These are phyloP conservation scores for Dendrocalamus sinicus DNA, from an alignment of 176 grass and related monocot genomes.

Conservation along the genomic window DNA sequence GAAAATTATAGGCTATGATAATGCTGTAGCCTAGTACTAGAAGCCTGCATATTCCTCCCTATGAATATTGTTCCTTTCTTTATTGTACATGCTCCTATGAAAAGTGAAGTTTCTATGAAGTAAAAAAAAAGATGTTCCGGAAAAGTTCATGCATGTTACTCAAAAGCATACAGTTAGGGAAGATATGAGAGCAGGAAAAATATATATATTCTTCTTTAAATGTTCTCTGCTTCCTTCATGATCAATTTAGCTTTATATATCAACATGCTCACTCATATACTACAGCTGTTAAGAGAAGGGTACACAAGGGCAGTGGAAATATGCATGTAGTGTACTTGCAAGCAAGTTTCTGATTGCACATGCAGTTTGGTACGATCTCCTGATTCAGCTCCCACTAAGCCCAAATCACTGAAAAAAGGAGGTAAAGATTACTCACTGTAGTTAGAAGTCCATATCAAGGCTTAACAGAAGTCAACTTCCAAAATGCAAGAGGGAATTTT, in stretches of 20 bases:
- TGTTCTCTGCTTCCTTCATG: not conserved
- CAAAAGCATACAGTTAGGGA: slow-evolving; percentile 30
- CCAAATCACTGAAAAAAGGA: slow-evolving; percentile 39
- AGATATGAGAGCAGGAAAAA: not conserved
- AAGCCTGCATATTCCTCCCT: slow-evolving; percentile 48
- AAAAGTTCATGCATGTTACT: slow-evolving; percentile 41
- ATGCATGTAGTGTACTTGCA: slow-evolving; percentile 17
- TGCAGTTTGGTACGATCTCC: slow-evolving; percentile 49
- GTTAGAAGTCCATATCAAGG: slow-evolving; percentile 47
- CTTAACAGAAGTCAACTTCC: slow-evolving; percentile 57
- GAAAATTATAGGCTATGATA: slow-evolving; percentile 32
- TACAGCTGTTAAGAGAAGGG: slow-evolving; percentile 10
- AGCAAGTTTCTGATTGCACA: slow-evolving; percentile 32
- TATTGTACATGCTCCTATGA: slow-evolving; percentile 48
- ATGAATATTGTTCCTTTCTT: slow-evolving; percentile 36
- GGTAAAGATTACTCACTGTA: slow-evolving; percentile 41
- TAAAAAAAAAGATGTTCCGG: slow-evolving; percentile 6
- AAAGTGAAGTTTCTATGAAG: slow-evolving; percentile 40
- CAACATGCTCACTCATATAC: slow-evolving; percentile 9
- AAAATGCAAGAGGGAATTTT: slow-evolving; percentile 49
- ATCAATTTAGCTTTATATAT: slow-evolving; percentile 22
- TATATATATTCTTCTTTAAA: slow-evolving; percentile 17
- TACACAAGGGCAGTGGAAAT: not conserved
- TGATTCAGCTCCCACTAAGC: slow-evolving; percentile 48
- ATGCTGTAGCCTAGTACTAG: slow-evolving; percentile 38